Percentiles rank a stretch among this genome's conserved stretches.
Evolutionary conservation across 208 protist genomes (phyloP).

Genomic region (Leptomonas seymouri): DNA sequence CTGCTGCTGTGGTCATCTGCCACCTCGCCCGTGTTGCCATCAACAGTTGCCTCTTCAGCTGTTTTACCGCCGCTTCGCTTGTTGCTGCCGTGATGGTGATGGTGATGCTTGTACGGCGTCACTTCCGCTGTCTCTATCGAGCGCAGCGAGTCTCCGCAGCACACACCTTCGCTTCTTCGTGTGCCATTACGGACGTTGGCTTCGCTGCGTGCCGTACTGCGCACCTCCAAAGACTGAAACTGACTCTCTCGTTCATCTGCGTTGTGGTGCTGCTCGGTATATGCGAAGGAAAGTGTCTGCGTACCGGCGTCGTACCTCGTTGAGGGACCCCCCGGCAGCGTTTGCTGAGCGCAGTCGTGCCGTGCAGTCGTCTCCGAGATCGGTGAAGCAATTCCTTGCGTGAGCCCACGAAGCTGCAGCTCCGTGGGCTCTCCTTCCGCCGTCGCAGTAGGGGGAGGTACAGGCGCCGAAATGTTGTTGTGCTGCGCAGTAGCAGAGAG

Average conservation of each 20-base stretch:
- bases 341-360: constrained; percentile 9
- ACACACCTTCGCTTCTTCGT: neutral
- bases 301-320: neutral
- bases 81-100: neutral
- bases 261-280: neutral
- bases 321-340: neutral
- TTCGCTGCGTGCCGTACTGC: neutral
- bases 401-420: no score
- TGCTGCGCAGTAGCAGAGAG: neutral
- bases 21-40: neutral
- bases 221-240: neutral
- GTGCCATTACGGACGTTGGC: neutral
- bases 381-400: no score
- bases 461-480: no score
- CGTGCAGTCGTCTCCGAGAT: neutral
- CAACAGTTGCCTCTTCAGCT: neutral
- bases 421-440: no score
- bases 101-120: constrained; percentile 9
- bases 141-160: neutral
- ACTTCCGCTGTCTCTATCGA: constrained; percentile 13
- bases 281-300: neutral
- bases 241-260: neutral
- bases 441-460: no score
- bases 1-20: neutral
- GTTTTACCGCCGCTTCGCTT: neutral